Conservation (phyloP, 2,329 filamentous ascomycete species). For the Colletotrichum truncatum region DNA sequence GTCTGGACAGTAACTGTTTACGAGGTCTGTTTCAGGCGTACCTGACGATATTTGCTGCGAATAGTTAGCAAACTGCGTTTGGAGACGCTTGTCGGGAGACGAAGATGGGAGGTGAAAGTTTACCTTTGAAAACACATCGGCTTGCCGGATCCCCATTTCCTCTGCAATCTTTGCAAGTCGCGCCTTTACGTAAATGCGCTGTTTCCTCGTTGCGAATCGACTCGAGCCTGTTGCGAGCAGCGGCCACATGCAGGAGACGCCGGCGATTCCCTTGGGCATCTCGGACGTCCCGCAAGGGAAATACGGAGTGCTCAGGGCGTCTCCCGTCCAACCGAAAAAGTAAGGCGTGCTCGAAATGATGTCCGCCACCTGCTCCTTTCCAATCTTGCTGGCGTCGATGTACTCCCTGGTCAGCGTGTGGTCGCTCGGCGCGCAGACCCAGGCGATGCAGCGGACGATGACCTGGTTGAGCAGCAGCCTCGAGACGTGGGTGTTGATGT, state of each 20-base stretch:
- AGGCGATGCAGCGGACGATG: slow-evolving; percentile 33
- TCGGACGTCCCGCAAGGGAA: slow-evolving; percentile 36
- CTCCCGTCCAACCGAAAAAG: slow-evolving; percentile 35
- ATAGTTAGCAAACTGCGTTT: background rate
- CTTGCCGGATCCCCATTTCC: slow-evolving; percentile 36
- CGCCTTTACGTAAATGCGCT: slow-evolving; percentile 32
- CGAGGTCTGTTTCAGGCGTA: slow-evolving; percentile 11
- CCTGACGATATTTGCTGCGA: slow-evolving; percentile 16
- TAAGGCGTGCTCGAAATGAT: slow-evolving; percentile 35
- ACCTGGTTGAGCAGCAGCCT: slow-evolving; percentile 34
- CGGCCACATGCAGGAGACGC: slow-evolving; percentile 34
- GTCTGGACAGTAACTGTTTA: slow-evolving; percentile 24
- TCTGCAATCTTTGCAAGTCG: slow-evolving; percentile 33
- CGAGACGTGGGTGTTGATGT: slow-evolving; percentile 35
- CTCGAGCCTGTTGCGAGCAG: slow-evolving; percentile 34
- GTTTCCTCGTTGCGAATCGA: slow-evolving; percentile 31
- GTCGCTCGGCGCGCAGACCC: slow-evolving; percentile 34
- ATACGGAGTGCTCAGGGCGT: slow-evolving; percentile 33
- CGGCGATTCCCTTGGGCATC: slow-evolving; percentile 35
- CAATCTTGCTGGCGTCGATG: slow-evolving; percentile 30
- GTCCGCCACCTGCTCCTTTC: slow-evolving; percentile 32
- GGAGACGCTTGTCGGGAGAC: no score
- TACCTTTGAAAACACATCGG: slow-evolving; percentile 35
- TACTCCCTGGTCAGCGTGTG: slow-evolving; percentile 34
- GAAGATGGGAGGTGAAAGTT: background rate